Evolutionary conservation across 2,329 filamentous ascomycete genomes (phyloP).

Genomic region (Cryphonectria carpinicola): DNA sequence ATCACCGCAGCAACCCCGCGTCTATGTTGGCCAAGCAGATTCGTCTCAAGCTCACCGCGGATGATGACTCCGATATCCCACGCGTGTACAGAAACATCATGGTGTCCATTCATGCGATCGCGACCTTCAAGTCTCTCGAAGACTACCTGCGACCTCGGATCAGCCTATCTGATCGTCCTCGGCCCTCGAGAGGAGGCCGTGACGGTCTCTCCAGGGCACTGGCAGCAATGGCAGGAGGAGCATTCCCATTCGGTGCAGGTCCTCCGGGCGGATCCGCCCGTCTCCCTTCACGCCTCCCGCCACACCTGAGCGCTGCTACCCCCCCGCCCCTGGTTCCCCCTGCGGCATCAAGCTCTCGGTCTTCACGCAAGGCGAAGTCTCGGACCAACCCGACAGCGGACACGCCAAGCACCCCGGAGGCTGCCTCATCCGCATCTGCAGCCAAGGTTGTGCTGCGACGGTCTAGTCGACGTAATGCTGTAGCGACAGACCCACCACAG

Average conservation of each 20-base stretch:
- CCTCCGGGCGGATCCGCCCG: conserved; percentile 54
- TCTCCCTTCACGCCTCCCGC: conserved; percentile 45
- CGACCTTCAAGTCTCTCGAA: conserved; percentile 94
- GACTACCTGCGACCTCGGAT: conserved; percentile 94
- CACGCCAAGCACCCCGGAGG: conserved; percentile 47
- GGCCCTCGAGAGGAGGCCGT: conserved; percentile 57
- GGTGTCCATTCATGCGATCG: conserved; percentile 98
- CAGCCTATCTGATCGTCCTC: conserved; percentile 69
- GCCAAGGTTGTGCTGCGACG: conserved; percentile 65
- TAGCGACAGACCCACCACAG: conserved; percentile 55
- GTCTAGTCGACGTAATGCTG: conserved; percentile 63
- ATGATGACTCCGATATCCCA: conserved; percentile 89
- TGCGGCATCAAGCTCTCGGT: conserved; percentile 49
- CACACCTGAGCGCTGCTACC: conserved; percentile 31
- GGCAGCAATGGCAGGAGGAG: conserved; percentile 76
- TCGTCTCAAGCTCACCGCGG: conserved; percentile 83
- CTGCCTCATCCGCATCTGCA: conserved; percentile 52
- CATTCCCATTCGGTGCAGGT: conserved; percentile 54
- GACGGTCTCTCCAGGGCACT: conserved; percentile 70
- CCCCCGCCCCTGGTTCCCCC: conserved; percentile 43
- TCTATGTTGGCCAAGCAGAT: conserved; percentile 98
- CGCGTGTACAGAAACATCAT: conserved; percentile 89
- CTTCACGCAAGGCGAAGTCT: conserved; percentile 50
- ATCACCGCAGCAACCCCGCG: conserved; percentile 79
- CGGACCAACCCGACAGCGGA: conserved; percentile 49